A percentile compares a stretch with the other conserved stretches of the same genome.
Conservation (phyloP, 2,329 filamentous ascomycete genomes). For the Sordariomycetes sp. region DNA sequence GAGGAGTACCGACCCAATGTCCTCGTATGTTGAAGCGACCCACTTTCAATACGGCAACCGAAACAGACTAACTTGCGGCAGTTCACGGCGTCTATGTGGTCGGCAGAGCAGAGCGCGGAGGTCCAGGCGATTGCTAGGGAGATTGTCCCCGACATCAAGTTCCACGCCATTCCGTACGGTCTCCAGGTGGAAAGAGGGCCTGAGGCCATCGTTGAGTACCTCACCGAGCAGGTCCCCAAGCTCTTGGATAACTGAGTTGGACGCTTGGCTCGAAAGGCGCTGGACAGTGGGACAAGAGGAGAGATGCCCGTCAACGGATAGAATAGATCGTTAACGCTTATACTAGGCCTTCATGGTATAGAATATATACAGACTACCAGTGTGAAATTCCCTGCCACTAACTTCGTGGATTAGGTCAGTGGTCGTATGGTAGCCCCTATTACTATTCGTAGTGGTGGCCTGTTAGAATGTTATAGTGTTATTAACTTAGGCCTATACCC, state of each 20-base stretch:
- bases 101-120: slow-evolving; percentile 30
- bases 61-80: slow-evolving; percentile 13
- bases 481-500: no score
- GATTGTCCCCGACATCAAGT: slow-evolving; percentile 34
- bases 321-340: no score
- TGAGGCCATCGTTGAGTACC: slow-evolving; percentile 42
- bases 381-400: no score
- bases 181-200: slow-evolving; percentile 41
- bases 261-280: no score
- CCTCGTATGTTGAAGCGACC: slow-evolving; percentile 10
- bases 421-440: no score
- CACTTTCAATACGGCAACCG: neutral
- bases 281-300: no score
- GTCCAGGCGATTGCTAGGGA: slow-evolving; percentile 32
- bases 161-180: slow-evolving; percentile 40
- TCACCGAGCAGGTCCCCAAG: slow-evolving; percentile 28
- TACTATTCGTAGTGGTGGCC: no score
- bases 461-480: no score
- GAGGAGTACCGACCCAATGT: slow-evolving; percentile 20
- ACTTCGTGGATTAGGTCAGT: no score
- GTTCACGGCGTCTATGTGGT: slow-evolving; percentile 51
- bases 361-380: no score
- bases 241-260: slow-evolving; percentile 10
- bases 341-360: no score
- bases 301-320: no score